These are phyloP conservation scores for Gentiana macrophylla DNA, from an alignment of 257 asterid species.

Conservation along the genomic window DNA sequence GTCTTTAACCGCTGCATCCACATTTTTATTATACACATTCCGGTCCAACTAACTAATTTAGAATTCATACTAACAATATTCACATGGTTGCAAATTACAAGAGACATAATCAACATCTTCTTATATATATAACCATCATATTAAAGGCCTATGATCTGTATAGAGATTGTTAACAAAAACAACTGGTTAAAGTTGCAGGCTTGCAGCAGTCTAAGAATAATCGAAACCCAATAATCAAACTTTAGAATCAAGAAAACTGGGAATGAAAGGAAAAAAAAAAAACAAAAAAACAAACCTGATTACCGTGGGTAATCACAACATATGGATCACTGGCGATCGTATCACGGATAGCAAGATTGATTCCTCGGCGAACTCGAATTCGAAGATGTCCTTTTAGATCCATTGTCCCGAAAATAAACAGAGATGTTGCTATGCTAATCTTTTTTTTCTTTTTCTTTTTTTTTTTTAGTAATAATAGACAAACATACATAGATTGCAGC, in stretches of 20 bases:
- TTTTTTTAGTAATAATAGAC: too few species aligned
- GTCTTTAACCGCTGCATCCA: constrained; percentile 60
- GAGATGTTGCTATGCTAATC: too few species aligned
- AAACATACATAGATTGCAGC: not conserved
- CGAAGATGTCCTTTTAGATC: constrained; percentile 40
- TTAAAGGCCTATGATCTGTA: too few species aligned
- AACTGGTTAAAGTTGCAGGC: too few species aligned
- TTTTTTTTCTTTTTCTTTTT: too few species aligned
- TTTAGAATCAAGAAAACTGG: not conserved
- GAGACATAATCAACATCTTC: too few species aligned
- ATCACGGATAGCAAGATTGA: constrained; percentile 72
- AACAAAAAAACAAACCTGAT: constrained; percentile 25
- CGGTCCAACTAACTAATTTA: too few species aligned
- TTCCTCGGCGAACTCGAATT: constrained; percentile 54
- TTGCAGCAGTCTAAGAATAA: too few species aligned
- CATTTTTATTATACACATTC: not conserved
- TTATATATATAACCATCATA: too few species aligned
- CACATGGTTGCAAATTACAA: not conserved
- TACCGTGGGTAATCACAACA: constrained; percentile 44
- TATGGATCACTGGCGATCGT: constrained; percentile 71
- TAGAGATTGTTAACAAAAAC: too few species aligned
- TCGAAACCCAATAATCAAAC: not conserved
- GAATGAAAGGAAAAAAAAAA: not conserved
- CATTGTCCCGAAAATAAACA: constrained; percentile 7
- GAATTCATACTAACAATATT: too few species aligned